Percentiles rank a stretch among this genome's conserved stretches.
phyloP scores from a whole-genome alignment of 2,329 filamentous ascomycete genomes.

The Aspergillus quadricinctus region DNA sequence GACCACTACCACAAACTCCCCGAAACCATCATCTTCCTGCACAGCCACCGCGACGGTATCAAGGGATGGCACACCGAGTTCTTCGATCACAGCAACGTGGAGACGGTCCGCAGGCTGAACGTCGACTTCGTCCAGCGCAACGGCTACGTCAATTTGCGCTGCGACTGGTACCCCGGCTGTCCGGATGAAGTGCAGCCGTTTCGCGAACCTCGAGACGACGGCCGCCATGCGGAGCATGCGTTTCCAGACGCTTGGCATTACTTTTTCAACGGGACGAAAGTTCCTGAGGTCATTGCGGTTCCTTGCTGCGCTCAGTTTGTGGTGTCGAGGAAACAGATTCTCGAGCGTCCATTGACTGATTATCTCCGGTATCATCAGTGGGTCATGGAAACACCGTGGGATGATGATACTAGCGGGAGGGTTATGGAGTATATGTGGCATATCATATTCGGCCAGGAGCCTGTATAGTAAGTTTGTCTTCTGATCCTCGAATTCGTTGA shows the following conservation, averaged over 20 bases:
- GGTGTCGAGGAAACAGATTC: conserved; percentile 51
- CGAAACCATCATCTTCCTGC: conserved; percentile 52
- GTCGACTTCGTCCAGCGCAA: conserved; percentile 46
- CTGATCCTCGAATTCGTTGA: background rate
- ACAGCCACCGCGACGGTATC: conserved; percentile 47
- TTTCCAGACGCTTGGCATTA: conserved; percentile 26
- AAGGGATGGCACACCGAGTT: conserved; percentile 54
- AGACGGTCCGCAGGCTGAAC: conserved; percentile 46
- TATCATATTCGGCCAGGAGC: conserved; percentile 45
- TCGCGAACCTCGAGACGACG: conserved; percentile 12
- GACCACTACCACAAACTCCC: conserved; percentile 45
- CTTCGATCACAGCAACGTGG: conserved; percentile 49
- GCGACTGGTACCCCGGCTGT: conserved; percentile 33
- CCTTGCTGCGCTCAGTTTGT: conserved; percentile 65
- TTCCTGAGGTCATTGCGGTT: conserved; percentile 50
- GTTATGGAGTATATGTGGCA: conserved; percentile 65
- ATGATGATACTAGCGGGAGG: conserved; percentile 53
- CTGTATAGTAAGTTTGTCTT: conserved; percentile 33
- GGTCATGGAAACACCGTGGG: conserved; percentile 52
- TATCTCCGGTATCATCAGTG: conserved; percentile 56
- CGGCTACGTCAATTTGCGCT: conserved; percentile 59
- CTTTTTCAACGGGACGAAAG: conserved; percentile 29
- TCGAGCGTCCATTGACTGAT: conserved; percentile 44
- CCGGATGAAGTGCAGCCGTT: conserved; percentile 33
- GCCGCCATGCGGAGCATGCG: conserved; percentile 18